Evolutionary conservation across 2,329 filamentous ascomycete genomes (phyloP).

Genomic region (Aspergillus niger): DNA sequence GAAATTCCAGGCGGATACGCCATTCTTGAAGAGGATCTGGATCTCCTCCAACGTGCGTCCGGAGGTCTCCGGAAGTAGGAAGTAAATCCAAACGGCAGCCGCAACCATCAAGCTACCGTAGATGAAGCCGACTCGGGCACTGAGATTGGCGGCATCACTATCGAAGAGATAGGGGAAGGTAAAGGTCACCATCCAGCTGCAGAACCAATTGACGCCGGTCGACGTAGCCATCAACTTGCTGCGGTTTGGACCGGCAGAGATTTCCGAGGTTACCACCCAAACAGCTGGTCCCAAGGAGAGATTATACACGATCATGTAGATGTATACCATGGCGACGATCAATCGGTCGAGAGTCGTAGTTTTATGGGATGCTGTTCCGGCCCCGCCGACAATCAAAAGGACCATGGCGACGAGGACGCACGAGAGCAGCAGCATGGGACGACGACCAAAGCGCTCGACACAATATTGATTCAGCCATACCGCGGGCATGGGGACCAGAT

Average conservation of each 20-base stretch:
- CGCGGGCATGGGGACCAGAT: slow-evolving; percentile 2
- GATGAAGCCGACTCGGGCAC: slow-evolving; percentile 33
- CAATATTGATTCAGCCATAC: slow-evolving; percentile 6
- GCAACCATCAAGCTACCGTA: slow-evolving; percentile 27
- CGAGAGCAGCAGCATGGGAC: slow-evolving; percentile 1
- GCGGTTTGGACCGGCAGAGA: slow-evolving; percentile 12
- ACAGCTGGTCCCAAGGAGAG: slow-evolving; percentile 12
- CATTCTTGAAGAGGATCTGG: slow-evolving; percentile 31
- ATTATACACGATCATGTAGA: slow-evolving; percentile 18
- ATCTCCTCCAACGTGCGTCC: slow-evolving; percentile 35
- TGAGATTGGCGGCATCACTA: slow-evolving; percentile 23
- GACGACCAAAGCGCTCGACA: slow-evolving; percentile 5
- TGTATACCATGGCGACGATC: slow-evolving; percentile 17
- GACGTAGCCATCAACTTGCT: slow-evolving; percentile 14
- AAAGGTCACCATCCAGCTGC: slow-evolving; percentile 16
- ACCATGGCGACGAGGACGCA: neutral
- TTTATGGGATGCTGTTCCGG: neutral
- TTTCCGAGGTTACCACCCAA: slow-evolving; percentile 16
- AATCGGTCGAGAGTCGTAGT: slow-evolving; percentile 2
- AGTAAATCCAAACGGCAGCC: slow-evolving; percentile 26
- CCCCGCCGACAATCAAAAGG: slow-evolving; percentile 2
- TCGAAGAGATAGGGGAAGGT: slow-evolving; percentile 18
- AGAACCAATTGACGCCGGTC: slow-evolving; percentile 12
- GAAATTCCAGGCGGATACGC: slow-evolving; percentile 20
- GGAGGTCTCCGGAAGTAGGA: slow-evolving; percentile 30